Evolutionary conservation across 2,329 filamentous ascomycete genomes (phyloP).

Genomic region (Sclerotinia glacialis): DNA sequence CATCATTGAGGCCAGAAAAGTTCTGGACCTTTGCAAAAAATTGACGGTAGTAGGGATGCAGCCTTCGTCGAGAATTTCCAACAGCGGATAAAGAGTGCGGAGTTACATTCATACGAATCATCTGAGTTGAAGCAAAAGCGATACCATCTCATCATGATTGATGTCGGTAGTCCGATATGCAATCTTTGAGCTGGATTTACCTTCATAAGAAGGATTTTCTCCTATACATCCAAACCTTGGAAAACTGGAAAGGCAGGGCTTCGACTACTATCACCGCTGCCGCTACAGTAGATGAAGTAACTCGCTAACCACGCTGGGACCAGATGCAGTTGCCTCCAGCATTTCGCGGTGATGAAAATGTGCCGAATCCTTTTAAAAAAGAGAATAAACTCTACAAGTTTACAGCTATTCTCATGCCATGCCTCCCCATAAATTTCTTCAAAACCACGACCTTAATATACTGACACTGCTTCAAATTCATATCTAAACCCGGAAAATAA

Average conservation of each 20-base stretch:
- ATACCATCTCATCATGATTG: constrained; percentile 26
- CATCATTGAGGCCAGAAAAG: constrained; percentile 6
- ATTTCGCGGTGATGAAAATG: neutral
- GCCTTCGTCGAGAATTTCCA: constrained; percentile 1
- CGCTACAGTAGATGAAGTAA: neutral
- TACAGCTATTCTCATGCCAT: neutral
- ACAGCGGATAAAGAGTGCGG: constrained; percentile 20
- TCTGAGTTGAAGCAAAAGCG: constrained; percentile 7
- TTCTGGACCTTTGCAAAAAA: constrained; percentile 15
- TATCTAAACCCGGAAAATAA: neutral
- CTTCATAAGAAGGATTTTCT: constrained; percentile 7
- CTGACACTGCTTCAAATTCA: neutral
- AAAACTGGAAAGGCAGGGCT: constrained; percentile 12
- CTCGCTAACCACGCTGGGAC: neutral
- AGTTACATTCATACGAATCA: neutral
- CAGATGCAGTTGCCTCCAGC: neutral
- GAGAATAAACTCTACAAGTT: neutral
- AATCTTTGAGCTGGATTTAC: constrained; percentile 19
- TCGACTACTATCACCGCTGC: neutral
- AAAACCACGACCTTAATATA: neutral
- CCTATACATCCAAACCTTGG: constrained; percentile 1
- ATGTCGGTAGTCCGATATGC: constrained; percentile 13
- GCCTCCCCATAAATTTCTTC: neutral
- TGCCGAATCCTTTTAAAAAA: neutral
- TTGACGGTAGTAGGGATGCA: neutral